These are phyloP conservation scores for Ganoderma multipileum DNA, from an alignment of 1,284 basidiomycete species.

Conservation along the genomic window DNA sequence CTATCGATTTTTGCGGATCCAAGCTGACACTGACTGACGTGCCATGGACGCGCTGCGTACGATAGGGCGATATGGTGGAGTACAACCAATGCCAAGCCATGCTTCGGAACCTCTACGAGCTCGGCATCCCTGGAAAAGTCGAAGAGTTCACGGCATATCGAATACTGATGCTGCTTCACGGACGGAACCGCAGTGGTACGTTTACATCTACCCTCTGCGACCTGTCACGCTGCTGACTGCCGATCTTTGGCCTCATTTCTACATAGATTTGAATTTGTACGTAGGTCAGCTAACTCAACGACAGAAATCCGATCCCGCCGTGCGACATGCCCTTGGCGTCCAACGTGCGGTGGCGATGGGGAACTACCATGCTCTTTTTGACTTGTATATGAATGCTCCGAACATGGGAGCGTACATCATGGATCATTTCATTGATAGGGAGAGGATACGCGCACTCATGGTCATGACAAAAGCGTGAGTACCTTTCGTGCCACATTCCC, in stretches of 20 bases:
- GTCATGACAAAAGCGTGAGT: constrained; percentile 93
- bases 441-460: constrained; percentile 87
- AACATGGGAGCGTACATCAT: constrained; percentile 99
- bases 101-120: constrained; percentile 90
- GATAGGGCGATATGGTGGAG: constrained; percentile 95
- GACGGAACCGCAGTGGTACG: constrained; percentile 92
- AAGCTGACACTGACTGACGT: constrained; percentile 14
- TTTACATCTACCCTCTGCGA: constrained; percentile 16
- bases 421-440: constrained; percentile 97
- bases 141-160: constrained; percentile 98
- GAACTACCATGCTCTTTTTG: constrained; percentile 94
- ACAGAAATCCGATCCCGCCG: constrained; percentile 83
- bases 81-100: constrained; percentile 98
- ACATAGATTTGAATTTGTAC: constrained; percentile 89
- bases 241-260: background rate
- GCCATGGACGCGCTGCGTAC: background rate
- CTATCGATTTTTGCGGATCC: constrained; percentile 16
- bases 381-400: constrained; percentile 84
- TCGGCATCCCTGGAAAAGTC: constrained; percentile 88
- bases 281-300: constrained; percentile 94
- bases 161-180: constrained; percentile 95
- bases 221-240: constrained; percentile 9
- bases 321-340: constrained; percentile 90
- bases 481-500: constrained; percentile 7
- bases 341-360: constrained; percentile 90